Percentiles rank a stretch among this genome's conserved stretches.
Conservation (phyloP, 768 basidiomycete genomes). For the Pseudohyphozyma bogoriensis region DNA sequence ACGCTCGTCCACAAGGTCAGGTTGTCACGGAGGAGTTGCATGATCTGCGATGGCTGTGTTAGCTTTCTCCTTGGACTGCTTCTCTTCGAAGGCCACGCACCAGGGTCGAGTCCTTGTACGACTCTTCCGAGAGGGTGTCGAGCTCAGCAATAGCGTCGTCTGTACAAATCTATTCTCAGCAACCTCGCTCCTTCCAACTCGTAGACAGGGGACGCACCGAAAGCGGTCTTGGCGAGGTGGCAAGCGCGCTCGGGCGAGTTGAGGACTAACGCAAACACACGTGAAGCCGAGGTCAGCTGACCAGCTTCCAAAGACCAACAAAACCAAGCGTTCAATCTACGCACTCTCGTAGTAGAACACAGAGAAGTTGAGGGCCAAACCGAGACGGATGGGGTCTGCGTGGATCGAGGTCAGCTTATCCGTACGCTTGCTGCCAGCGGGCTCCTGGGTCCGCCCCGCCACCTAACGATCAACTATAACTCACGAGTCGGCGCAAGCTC, state of each 20-base stretch:
- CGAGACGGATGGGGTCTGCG: conserved; percentile 95
- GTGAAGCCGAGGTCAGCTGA: no score
- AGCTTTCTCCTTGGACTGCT: conserved; percentile 5
- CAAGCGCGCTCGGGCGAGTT: conserved; percentile 97
- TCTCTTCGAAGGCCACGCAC: conserved; percentile 50
- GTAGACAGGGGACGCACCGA: conserved; percentile 45
- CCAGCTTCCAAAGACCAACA: no score
- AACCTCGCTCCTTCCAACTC: not conserved
- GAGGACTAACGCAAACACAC: no score
- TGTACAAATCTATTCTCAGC: not conserved
- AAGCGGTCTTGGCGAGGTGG: conserved; percentile 95
- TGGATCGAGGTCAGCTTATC: no score
- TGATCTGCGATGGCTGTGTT: conserved; percentile 18
- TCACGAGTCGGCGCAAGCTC: conserved; percentile 30
- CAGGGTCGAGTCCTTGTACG: conserved; percentile 94
- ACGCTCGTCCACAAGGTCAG: no score
- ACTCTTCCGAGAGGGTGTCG: conserved; percentile 96
- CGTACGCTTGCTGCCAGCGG: not conserved
- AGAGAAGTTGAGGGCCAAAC: conserved; percentile 96
- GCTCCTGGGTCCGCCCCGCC: no score
- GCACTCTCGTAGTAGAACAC: conserved; percentile 95
- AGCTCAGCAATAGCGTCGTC: conserved; percentile 93
- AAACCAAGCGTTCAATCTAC: no score
- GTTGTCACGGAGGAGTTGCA: conserved; percentile 90
- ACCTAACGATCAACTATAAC: conserved; percentile 58